Evolutionary conservation across 768 basidiomycete species (phyloP).

Genomic region (Tylopilus cervinicoccineus): DNA sequence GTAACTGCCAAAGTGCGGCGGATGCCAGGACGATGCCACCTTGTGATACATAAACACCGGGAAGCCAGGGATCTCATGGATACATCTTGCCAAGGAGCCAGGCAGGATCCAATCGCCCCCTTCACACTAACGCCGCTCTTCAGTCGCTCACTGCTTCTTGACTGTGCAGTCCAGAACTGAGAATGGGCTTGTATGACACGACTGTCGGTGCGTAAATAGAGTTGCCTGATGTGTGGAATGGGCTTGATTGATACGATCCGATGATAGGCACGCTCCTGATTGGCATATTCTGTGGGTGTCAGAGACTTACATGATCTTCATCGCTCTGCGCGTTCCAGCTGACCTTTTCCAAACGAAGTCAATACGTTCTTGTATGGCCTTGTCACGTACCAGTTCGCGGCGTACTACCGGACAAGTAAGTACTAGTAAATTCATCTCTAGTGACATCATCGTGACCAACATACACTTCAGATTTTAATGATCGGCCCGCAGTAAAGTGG

Average conservation of each 20-base stretch:
- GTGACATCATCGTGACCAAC: no score
- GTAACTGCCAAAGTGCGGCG: no score
- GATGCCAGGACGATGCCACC: no score
- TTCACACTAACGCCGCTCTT: no score
- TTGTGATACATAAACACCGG: no score
- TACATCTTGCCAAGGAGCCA: no score
- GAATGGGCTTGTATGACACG: background rate
- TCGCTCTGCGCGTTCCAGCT: background rate
- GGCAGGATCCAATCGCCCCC: no score
- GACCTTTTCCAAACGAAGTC: slow-evolving; percentile 7
- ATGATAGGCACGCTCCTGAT: slow-evolving; percentile 17
- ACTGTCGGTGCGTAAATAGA: background rate
- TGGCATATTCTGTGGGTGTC: slow-evolving; percentile 21
- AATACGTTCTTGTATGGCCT: slow-evolving; percentile 37
- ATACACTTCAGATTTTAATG: slow-evolving; percentile 19
- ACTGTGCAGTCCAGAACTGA: background rate
- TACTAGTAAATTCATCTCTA: background rate
- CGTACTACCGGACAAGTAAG: slow-evolving; percentile 30
- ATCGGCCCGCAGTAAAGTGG: slow-evolving; percentile 8
- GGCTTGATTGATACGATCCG: background rate
- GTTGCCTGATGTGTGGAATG: no score
- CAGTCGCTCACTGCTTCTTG: no score
- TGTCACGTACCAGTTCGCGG: slow-evolving; percentile 39
- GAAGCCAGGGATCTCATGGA: no score
- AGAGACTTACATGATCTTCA: background rate